Base-by-base conservation (phyloP, 2,329 filamentous ascomycete species). In the Ophiosphaerella korrae region DNA sequence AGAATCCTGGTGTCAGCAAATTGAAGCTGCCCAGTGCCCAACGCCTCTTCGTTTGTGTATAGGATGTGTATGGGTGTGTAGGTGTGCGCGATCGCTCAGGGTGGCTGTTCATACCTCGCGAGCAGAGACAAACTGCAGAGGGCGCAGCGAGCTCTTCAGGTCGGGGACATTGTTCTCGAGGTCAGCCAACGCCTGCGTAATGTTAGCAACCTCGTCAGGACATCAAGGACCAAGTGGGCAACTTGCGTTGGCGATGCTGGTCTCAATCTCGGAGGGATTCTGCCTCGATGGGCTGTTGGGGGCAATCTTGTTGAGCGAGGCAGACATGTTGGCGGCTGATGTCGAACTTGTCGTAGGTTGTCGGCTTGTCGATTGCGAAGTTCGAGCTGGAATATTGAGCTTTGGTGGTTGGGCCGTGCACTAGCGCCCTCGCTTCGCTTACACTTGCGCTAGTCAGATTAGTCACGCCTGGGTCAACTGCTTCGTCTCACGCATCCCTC, bases 151-250 rank as follows among this genome's bases (percentile, higher is more conserved):
- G 75, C 86, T 86, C 89, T 93, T 96, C 82, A 99, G 90, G 82
- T 99, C 94, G 79, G 92, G 84, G 77, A 94, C 96, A 88, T 97
- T 97, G 84, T 88, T 92, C 91, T 99, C 94, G 82, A 99, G 90
- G 77, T 99, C 94, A 60, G 85, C 89, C 95, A 99, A 90, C 82
- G 94, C 64, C 64, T 68, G 52, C 37, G 39, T n/a, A 38, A 21
- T 52, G 62, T 67, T 53, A 68, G 64, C 53, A 32, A 21, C 46
- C 46, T 21, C 37, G 33, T 47, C 45, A 11, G 5, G 41, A 41
- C 43, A 46, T 35, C 23, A 31, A 33, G 42, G 52, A 38, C 52
- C 49, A 21, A 40, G 23, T n/a, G 7, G 48, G 39, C 36, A 39
- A 68, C 94, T 82, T 88, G 64, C 94, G 82, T 88, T 89, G 78